Evolutionary conservation across 306 rosid genomes (phyloP).

Genomic region (Pyrus betulifolia): DNA sequence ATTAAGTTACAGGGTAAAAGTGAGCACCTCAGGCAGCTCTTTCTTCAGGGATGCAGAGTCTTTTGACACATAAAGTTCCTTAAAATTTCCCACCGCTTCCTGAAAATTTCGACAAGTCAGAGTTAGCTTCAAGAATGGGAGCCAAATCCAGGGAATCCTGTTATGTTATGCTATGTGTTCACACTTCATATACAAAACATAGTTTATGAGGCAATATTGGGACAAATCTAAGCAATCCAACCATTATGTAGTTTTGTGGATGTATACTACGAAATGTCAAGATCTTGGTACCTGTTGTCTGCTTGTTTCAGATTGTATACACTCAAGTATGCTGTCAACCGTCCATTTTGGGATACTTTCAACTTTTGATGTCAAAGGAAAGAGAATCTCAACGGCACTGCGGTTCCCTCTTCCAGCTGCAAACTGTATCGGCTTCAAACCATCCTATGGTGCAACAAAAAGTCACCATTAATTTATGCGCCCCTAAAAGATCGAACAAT

Average conservation of each 20-base stretch:
- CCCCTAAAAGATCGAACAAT: not conserved
- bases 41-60: constrained; percentile 32
- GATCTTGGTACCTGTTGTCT: constrained; percentile 50
- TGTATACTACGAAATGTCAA: not conserved
- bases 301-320: constrained; percentile 56
- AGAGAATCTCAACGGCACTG: constrained; percentile 58
- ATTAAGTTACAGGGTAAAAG: not conserved
- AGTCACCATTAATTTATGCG: not conserved
- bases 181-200: not conserved
- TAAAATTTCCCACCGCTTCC: constrained; percentile 33
- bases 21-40: constrained; percentile 65
- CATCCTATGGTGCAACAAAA: constrained; percentile 56
- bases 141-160: constrained; percentile 4
- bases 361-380: constrained; percentile 67
- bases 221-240: not conserved
- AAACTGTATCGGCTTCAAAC: not conserved
- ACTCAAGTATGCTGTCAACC: constrained; percentile 58
- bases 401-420: constrained; percentile 72
- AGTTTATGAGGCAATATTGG: not conserved
- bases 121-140: not conserved
- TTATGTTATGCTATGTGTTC: not conserved
- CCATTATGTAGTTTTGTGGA: not conserved
- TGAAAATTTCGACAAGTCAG: constrained; percentile 24
- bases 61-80: constrained; percentile 29
- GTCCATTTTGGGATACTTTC: constrained; percentile 66